Evolutionary conservation across 768 basidiomycete genomes (phyloP).

Genomic region (Mycena rebaudengoi): DNA sequence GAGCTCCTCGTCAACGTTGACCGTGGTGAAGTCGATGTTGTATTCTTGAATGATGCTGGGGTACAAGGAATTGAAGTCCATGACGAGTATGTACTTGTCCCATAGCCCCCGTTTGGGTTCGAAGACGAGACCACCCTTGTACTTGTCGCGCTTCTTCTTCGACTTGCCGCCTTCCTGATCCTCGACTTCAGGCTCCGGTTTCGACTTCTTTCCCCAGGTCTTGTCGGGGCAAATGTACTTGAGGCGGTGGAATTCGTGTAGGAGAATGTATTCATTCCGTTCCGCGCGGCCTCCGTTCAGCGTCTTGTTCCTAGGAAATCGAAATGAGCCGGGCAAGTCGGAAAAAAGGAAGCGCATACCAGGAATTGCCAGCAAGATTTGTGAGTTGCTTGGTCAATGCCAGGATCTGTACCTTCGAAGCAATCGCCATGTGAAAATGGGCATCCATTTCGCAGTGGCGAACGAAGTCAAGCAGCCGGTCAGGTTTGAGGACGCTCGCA

Average conservation of each 20-base stretch:
- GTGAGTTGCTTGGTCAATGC: slow-evolving; percentile 94
- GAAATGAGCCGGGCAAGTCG: background rate
- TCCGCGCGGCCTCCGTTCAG: slow-evolving; percentile 97
- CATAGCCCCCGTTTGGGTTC: slow-evolving; percentile 95
- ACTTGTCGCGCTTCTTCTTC: slow-evolving; percentile 89
- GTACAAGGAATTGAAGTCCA: slow-evolving; percentile 99
- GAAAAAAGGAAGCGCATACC: slow-evolving; percentile 57
- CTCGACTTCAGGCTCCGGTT: slow-evolving; percentile 58
- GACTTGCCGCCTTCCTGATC: slow-evolving; percentile 67
- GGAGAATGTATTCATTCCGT: slow-evolving; percentile 97
- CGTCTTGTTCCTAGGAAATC: slow-evolving; percentile 85
- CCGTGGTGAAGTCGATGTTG: slow-evolving; percentile 99
- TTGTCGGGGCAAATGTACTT: slow-evolving; percentile 99
- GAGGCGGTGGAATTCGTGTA: slow-evolving; percentile 96
- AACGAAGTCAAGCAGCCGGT: slow-evolving; percentile 85
- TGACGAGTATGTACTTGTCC: slow-evolving; percentile 97
- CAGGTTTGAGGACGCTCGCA: slow-evolving; percentile 77
- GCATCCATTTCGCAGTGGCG: slow-evolving; percentile 95
- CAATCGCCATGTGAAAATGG: slow-evolving; percentile 97
- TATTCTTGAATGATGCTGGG: slow-evolving; percentile 99
- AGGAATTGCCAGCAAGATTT: slow-evolving; percentile 95
- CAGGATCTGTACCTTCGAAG: slow-evolving; percentile 91
- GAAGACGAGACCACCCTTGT: slow-evolving; percentile 98
- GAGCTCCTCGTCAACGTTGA: slow-evolving; percentile 73
- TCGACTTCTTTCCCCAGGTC: slow-evolving; percentile 80